phyloP scores from a whole-genome alignment of 306 rosid species.

The Hippophae rhamnoides region DNA sequence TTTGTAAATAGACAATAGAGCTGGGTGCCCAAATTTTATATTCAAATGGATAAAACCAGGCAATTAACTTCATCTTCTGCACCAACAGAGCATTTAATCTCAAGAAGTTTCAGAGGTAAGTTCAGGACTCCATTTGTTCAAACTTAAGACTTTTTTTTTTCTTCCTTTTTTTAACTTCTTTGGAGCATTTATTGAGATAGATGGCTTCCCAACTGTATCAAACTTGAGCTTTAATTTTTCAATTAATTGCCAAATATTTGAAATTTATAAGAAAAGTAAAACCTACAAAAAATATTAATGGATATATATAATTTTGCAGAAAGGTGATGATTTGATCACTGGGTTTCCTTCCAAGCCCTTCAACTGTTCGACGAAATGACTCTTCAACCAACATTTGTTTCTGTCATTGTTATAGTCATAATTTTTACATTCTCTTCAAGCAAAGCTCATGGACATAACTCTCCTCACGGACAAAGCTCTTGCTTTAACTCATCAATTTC shows the following conservation, averaged over 20 bases:
- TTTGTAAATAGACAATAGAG: not conserved
- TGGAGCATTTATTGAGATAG: conserved; percentile 50
- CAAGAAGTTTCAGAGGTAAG: conserved; percentile 1
- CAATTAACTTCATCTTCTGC: not conserved
- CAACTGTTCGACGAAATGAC: conserved; percentile 25
- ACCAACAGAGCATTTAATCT: not conserved
- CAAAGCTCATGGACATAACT: conserved; percentile 18
- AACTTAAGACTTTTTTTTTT: not conserved
- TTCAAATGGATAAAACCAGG: not conserved
- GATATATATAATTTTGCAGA: conserved; percentile 10
- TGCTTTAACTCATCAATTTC: not conserved
- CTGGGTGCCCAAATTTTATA: not conserved
- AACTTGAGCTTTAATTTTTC: conserved; percentile 32
- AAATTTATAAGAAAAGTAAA: too few species aligned
- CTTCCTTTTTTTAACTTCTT: not conserved
- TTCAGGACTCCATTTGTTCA: not conserved
- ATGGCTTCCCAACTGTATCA: conserved; percentile 59
- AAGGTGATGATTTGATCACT: conserved; percentile 31
- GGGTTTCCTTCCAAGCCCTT: conserved; percentile 6
- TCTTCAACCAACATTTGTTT: conserved; percentile 3
- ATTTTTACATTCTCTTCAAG: conserved; percentile 20
- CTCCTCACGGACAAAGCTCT: conserved; percentile 26
- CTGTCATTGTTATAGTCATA: conserved; percentile 15
- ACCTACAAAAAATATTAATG: not conserved
- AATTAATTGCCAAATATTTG: conserved; percentile 16